Evolutionary conservation across 2,329 filamentous ascomycete species (phyloP), one percentile per base, ranked within the genome.

Genomic region (Colletotrichum liaoningense): DNA sequence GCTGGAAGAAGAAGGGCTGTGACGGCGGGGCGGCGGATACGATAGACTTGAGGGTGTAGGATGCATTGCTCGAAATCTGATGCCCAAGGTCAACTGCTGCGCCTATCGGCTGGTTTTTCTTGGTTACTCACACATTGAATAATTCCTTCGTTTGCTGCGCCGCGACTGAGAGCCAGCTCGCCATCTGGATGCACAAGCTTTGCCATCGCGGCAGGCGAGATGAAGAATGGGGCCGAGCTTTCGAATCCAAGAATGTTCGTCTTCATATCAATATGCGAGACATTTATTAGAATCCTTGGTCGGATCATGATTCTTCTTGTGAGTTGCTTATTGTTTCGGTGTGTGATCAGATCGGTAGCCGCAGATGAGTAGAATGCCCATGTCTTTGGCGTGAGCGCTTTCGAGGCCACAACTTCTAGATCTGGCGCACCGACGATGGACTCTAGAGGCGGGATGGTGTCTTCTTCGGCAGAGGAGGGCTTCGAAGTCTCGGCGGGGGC

Each of bases 351-450:
- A 80, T 97, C 94, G 80, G 97, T 95, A 67, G 89, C 87, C 1
- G 93, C 94, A 1, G 94, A 97, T 82, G 90, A 96, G 84, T 97
- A 97, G 84, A 97, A 97, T 56, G 93, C 73, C 73, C 73, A 74
- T 1, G 60, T 66, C 52, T 73, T 73, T 0, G 60, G 46, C 24
- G 79, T 70, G 1, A 83, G 71, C 28, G 79, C 75, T 24, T 76
- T 74, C 59, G 81, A 75, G 1, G 83, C 83, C 1, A 82, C 78
- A 9, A 75, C 66, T 63, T 84, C 81, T 58, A 84, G 83, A 60
- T 84, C 83, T 42, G 81, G 75, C 1, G 81, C 75, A 57, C 82
- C 83, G 72, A 84, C 78, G 22, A 84, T 76, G 19, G 73, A 76
- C 42, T 60, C 73, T 19, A 84, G 74, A 1, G 79, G 78, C 3